Evolutionary conservation across 1,139 yeast genomes (phyloP).

Genomic region (Hemisphaericaspora xylofermentans): DNA sequence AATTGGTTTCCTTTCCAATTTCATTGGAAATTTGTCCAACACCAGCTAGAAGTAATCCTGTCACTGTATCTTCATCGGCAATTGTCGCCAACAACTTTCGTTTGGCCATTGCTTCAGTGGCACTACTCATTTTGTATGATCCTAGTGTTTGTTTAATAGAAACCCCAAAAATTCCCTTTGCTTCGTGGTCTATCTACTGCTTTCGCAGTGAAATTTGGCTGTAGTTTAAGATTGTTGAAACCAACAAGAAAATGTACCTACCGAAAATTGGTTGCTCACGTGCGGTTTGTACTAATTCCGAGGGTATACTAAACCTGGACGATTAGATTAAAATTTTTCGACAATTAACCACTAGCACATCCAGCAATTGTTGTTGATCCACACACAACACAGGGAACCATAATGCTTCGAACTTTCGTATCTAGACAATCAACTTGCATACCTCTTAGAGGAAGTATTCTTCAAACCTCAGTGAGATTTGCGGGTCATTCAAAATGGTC

Average conservation of each 20-base stretch:
- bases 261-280: too few relatives aligned
- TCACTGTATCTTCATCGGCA: conserved; percentile 96
- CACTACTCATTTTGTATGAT: conserved; percentile 19
- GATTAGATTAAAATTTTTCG: not conserved
- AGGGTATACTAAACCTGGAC: too few relatives aligned
- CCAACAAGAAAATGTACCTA: too few relatives aligned
- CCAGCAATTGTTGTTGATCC: too few relatives aligned
- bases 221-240: too few relatives aligned
- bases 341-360: too few relatives aligned
- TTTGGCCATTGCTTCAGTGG: conserved; percentile 50
- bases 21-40: conserved; percentile 80
- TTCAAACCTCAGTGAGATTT: conserved; percentile 7
- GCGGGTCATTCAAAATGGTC: conserved; percentile 97
- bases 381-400: too few relatives aligned
- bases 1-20: conserved; percentile 73
- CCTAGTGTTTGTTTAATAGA: not conserved
- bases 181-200: too few relatives aligned
- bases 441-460: not conserved
- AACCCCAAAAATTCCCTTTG: not conserved
- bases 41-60: conserved; percentile 94
- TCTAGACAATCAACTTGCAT: not conserved
- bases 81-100: conserved; percentile 86
- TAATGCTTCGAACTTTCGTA: not conserved
- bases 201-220: too few relatives aligned
- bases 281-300: too few relatives aligned